A percentile compares a stretch with the other conserved stretches of the same genome.
Conservation (phyloP, 2,329 filamentous ascomycete species). For the Neopestalotiopsis sp. region DNA sequence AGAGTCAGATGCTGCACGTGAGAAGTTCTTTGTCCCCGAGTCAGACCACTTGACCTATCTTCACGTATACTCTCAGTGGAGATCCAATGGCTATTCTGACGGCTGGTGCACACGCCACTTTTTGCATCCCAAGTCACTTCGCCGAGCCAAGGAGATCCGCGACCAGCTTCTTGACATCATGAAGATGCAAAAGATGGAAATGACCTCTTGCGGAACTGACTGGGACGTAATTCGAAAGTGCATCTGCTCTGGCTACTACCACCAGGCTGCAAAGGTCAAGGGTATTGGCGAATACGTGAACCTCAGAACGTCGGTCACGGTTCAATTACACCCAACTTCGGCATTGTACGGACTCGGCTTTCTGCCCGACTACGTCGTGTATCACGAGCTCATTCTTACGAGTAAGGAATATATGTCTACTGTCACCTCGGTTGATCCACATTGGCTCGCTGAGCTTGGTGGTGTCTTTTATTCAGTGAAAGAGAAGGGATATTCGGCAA, state of each 20-base stretch:
- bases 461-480: conserved; percentile 98
- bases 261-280: conserved; percentile 94
- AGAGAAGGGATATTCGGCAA: conserved; percentile 92
- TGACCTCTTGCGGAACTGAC: conserved; percentile 90
- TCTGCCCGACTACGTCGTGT: conserved; percentile 94
- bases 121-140: conserved; percentile 90
- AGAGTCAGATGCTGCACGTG: conserved; percentile 91
- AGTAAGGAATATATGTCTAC: conserved; percentile 98
- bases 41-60: conserved; percentile 95
- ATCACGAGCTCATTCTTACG: conserved; percentile 96
- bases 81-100: conserved; percentile 86
- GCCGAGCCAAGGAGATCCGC: conserved; percentile 90
- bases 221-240: conserved; percentile 96
- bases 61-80: conserved; percentile 96
- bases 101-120: conserved; percentile 94
- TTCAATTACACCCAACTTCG: conserved; percentile 92
- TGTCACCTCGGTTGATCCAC: conserved; percentile 93
- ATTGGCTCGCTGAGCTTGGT: conserved; percentile 95
- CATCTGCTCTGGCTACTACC: conserved; percentile 97
- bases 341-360: conserved; percentile 93
- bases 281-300: conserved; percentile 98
- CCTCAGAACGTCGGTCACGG: conserved; percentile 88
- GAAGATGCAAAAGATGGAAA: conserved; percentile 87
- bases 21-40: conserved; percentile 98
- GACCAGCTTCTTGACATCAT: conserved; percentile 95